Base-by-base conservation (phyloP, 495 filamentous ascomycete species). In the Penicillium paradoxum region DNA sequence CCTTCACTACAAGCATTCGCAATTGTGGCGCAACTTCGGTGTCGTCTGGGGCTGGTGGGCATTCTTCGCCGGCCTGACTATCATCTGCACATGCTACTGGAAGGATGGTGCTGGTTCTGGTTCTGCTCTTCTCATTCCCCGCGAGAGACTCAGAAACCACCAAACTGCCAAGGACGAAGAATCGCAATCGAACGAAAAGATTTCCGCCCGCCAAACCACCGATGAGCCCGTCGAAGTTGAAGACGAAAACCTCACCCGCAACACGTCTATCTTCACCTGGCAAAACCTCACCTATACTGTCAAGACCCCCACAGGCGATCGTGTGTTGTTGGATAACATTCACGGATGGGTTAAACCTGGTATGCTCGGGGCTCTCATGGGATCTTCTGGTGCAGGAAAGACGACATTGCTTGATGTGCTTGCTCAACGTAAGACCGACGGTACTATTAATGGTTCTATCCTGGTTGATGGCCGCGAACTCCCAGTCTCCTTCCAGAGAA, bases 311-410 rank as follows among this genome's bases (percentile, higher is more conserved):
- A 65, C 62, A 30, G 74, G 63, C 15, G 78, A 62, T 46, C 66
- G 69, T 29, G 57, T 70, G 11, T 70, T 91, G 4, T 73, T 96
- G 25, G 83, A 96, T 55, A 76, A 93, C 54, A 85, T 95, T 3
- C 83, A 90, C 56, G 91, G 91, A 30, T 96, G 87, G 86, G 89
- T 96, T 44, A 93, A 93, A 65, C 91, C 91, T 15, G 91, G 91
- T 41, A 78, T 82, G 62, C 73, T 91, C 59, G 81, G 84, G 9
- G 88, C 88, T 1, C 70, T 90, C 5, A 88, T 91, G 75, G 82
- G 82, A n/a, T 76, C 77, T 17, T 83, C 80, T 11, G 82, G 82
- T 15, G 82, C 81, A n/a, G 80, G 82, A 21, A 84, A 85, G 42
- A 84, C 82, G 3, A 84, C 80, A 0, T 63, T 84, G 3, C 65